phyloP scores from a whole-genome alignment of 192 early-diverging fungal genomes.

The Coemansia sp. region DNA sequence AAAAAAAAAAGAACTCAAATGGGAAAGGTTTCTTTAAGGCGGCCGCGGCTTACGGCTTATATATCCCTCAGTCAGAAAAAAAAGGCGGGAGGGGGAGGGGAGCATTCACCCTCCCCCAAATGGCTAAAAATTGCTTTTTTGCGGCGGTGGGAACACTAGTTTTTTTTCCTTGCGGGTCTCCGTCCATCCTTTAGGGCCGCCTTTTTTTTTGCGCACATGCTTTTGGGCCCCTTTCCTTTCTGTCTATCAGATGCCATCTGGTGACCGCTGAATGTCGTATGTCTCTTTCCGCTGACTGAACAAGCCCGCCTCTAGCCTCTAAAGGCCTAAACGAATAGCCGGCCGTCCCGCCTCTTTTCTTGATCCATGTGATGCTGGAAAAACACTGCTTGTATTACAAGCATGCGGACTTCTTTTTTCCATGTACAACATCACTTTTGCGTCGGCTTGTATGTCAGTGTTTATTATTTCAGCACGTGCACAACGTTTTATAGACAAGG shows the following conservation, averaged over 20 bases:
- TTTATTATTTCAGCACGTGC: slow-evolving; percentile 2
- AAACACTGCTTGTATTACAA: slow-evolving; percentile 4
- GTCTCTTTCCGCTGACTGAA: too few relatives aligned
- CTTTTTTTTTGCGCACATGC: slow-evolving; percentile 9
- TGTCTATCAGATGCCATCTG: slow-evolving; percentile 9
- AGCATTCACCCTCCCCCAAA: neutral
- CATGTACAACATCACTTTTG: slow-evolving; percentile 7
- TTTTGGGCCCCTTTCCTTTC: neutral
- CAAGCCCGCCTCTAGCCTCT: too few relatives aligned
- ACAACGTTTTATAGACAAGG: neutral
- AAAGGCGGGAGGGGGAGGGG: neutral
- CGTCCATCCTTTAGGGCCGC: slow-evolving; percentile 8
- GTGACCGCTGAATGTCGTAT: slow-evolving; percentile 6
- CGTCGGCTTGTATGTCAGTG: slow-evolving; percentile 2
- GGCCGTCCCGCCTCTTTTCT: neutral
- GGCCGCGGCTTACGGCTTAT: neutral
- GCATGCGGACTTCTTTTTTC: neutral
- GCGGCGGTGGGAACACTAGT: slow-evolving; percentile 5
- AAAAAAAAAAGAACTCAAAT: neutral
- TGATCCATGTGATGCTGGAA: slow-evolving; percentile 3
- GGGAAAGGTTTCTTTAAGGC: neutral
- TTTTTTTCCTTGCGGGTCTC: slow-evolving; percentile 7
- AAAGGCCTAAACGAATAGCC: slow-evolving; percentile 1
- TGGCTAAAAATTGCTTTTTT: slow-evolving; percentile 5
- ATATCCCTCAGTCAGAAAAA: slow-evolving; percentile 8